Evolutionary conservation across 2,329 filamentous ascomycete species (phyloP).

Genomic region (Mycocentrospora acerina): DNA sequence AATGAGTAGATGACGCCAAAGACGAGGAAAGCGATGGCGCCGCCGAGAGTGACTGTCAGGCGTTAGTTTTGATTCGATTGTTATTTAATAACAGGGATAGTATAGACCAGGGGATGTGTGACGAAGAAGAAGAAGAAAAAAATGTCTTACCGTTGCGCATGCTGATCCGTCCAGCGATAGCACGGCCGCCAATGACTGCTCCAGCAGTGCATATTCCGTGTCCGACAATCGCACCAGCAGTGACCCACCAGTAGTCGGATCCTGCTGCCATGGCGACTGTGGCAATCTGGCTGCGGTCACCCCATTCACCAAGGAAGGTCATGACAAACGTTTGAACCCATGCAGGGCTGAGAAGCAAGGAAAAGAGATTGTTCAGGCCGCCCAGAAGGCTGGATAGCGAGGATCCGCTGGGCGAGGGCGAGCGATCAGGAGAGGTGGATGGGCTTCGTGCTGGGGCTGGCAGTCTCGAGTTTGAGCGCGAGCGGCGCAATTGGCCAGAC

Average conservation of each 20-base stretch:
- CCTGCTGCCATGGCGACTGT: constrained; percentile 99
- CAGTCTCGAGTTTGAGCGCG: constrained; percentile 72
- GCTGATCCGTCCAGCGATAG: constrained; percentile 91
- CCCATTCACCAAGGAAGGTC: constrained; percentile 99
- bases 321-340: constrained; percentile 99
- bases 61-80: constrained; percentile 22
- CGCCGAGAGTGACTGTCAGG: constrained; percentile 79
- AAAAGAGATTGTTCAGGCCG: constrained; percentile 83
- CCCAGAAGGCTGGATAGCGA: constrained; percentile 55
- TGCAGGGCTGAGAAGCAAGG: constrained; percentile 84
- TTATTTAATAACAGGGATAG: constrained; percentile 3
- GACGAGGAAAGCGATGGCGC: constrained; percentile 82
- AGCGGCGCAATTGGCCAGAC: constrained; percentile 73
- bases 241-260: constrained; percentile 99
- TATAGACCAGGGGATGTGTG: too few relatives aligned
- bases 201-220: constrained; percentile 89
- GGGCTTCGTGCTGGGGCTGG: constrained; percentile 79
- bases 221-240: constrained; percentile 79
- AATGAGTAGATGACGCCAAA: constrained; percentile 92
- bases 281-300: constrained; percentile 94
- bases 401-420: constrained; percentile 53
- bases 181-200: constrained; percentile 87
- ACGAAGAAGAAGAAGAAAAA: neutral
- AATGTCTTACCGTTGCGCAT: constrained; percentile 83
- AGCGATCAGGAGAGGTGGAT: constrained; percentile 56